Base-by-base conservation (phyloP, 805 yeast genomes). In the Candida boleticola region DNA sequence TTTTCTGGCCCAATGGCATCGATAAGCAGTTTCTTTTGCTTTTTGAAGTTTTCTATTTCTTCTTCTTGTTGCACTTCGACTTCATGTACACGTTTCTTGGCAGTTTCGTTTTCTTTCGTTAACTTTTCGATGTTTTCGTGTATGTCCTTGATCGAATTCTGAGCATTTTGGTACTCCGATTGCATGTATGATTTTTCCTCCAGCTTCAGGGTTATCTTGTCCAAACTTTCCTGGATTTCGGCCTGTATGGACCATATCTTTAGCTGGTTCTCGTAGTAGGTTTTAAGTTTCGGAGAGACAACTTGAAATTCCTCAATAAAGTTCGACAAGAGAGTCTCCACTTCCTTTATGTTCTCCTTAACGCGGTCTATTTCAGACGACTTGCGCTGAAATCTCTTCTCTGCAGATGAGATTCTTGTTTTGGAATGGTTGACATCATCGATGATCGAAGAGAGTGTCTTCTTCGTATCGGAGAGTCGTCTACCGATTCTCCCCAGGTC, bases 121-220 rank as follows among this genome's bases (percentile, higher is more conserved):
- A 60, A 50, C 2, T 50, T 55, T 9, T 48, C 47, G 13, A 69
- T 49, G 40, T 65, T 64, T 0, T 44, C 41, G 18, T 63, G 54
- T 0, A 82, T 72, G 14, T 77, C 83, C 10, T 49, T 48, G 0
- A 75, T 68, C 0, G 89, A 74, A 6, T 60, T 61, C 9, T 58
- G 50, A 0, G 89, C 84, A 39, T 80, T 74, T 16, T 60, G 61
- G 23, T 79, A 73, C 55, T 86, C 92, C 23, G 66, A 68, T 6
- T 60, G 53, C 79, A 82, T 83, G 59, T 85, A 89, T 38, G 68
- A 76, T 36, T 71, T 74, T 52, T 89, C 96, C 27, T 77, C 79
- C 1, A 60, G 58, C 33, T 72, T 70, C 4, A 81, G 68, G 20
- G 71, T 73, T 1, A 74, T 52, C 46, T 71, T 72, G 11, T 65